These are phyloP conservation scores for Tulasnella sp. DNA, from an alignment of 768 basidiomycete species.

Conservation along the genomic window DNA sequence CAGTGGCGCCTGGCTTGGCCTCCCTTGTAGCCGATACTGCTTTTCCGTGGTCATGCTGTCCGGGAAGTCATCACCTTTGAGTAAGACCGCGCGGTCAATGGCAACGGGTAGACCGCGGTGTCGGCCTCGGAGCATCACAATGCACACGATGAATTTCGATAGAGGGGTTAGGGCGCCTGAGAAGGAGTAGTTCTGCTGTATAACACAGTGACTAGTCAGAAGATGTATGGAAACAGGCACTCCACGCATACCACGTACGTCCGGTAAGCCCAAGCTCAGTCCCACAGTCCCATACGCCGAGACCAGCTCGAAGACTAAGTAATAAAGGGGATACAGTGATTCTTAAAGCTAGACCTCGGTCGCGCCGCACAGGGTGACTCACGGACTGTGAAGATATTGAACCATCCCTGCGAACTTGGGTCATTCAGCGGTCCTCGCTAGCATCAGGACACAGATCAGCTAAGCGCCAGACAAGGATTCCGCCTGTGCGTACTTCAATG, in stretches of 20 bases:
- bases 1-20: too few relatives aligned
- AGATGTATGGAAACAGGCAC: slow-evolving; percentile 5
- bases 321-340: slow-evolving; percentile 16
- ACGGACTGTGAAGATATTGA: slow-evolving; percentile 76
- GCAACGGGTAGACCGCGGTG: slow-evolving; percentile 83
- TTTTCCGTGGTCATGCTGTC: not conserved
- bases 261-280: slow-evolving; percentile 77
- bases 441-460: not conserved
- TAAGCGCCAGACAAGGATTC: not conserved
- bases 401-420: slow-evolving; percentile 48
- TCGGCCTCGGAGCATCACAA: slow-evolving; percentile 89
- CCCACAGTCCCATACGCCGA: slow-evolving; percentile 87
- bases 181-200: slow-evolving; percentile 69
- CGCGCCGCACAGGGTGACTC: slow-evolving; percentile 24
- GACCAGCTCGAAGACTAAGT: slow-evolving; percentile 67
- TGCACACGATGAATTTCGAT: slow-evolving; percentile 76
- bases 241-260: slow-evolving; percentile 35
- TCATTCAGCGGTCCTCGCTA: slow-evolving; percentile 52
- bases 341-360: not conserved
- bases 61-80: slow-evolving; percentile 26
- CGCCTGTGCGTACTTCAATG: slow-evolving; percentile 53
- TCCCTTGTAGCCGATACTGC: not conserved
- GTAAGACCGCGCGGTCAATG: slow-evolving; percentile 76
- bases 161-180: slow-evolving; percentile 65
- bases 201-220: slow-evolving; percentile 11